phyloP scores from a whole-genome alignment of 2,329 filamentous ascomycete species.

The Pseudocercospora musae region DNA sequence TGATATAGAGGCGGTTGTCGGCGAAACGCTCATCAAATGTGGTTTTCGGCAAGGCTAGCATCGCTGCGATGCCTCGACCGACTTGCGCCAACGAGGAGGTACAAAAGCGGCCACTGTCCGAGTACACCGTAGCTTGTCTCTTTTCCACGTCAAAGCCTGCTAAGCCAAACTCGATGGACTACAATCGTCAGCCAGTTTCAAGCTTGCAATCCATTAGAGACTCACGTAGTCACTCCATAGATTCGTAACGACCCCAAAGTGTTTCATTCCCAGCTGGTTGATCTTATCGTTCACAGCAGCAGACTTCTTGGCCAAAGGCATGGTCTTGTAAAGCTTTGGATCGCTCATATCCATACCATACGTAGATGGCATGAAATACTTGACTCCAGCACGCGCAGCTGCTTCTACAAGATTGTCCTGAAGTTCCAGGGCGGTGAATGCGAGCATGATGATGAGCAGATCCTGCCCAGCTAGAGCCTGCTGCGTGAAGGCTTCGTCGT shows the following conservation, averaged over 20 bases:
- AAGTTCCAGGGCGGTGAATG: conserved; percentile 19
- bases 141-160: conserved; percentile 25
- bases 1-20: conserved; percentile 35
- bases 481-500: conserved; percentile 17
- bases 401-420: conserved; percentile 26
- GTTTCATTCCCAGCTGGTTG: conserved; percentile 40
- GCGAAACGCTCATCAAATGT: conserved; percentile 11
- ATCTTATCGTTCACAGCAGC: conserved; percentile 19
- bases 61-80: conserved; percentile 32
- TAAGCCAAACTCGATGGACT: conserved; percentile 35
- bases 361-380: conserved; percentile 25
- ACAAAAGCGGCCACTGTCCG: conserved; percentile 33
- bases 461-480: conserved; percentile 29
- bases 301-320: conserved; percentile 13
- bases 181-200: neutral
- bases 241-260: conserved; percentile 26
- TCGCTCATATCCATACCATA: conserved; percentile 24
- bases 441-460: conserved; percentile 31
- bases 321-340: conserved; percentile 13
- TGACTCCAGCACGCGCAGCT: conserved; percentile 27
- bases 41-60: conserved; percentile 31
- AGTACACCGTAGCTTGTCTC: conserved; percentile 30
- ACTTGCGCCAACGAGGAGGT: conserved; percentile 33
- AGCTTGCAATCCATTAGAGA: neutral
- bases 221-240: conserved; percentile 31